These are phyloP conservation scores for Nitzschia sp. DNA, from an alignment of 108 stramenopile genomes.

Conservation along the genomic window DNA sequence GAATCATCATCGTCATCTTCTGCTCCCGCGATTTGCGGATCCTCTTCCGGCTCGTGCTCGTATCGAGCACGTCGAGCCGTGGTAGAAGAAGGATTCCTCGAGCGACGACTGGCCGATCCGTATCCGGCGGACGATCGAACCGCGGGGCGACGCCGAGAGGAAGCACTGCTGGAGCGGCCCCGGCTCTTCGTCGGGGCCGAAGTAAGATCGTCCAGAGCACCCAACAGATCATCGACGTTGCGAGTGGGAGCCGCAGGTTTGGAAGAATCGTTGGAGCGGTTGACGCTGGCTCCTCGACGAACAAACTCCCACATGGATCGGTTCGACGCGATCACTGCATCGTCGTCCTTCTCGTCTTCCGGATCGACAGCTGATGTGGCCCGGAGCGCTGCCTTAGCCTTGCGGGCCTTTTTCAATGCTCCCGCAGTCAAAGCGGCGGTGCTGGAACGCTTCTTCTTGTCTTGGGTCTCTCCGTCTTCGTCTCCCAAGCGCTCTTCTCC, in stretches of 20 bases:
- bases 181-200: neutral
- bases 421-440: constrained; percentile 60
- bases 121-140: neutral
- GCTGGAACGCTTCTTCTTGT: constrained; percentile 30
- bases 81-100: neutral
- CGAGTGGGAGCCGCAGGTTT: neutral
- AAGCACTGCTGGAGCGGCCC: constrained; percentile 11
- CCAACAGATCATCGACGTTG: constrained; percentile 56
- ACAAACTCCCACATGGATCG: constrained; percentile 84
- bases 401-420: constrained; percentile 71
- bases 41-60: constrained; percentile 11
- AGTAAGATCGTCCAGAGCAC: constrained; percentile 47
- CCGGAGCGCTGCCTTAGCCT: constrained; percentile 33
- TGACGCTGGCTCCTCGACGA: constrained; percentile 40
- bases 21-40: constrained; percentile 14
- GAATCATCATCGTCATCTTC: constrained; percentile 40
- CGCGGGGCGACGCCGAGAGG: constrained; percentile 1
- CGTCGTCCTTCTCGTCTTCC: constrained; percentile 10
- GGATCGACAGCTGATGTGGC: constrained; percentile 5
- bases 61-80: neutral
- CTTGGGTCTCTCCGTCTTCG: constrained; percentile 38
- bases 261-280: neutral
- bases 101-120: neutral
- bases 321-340: constrained; percentile 32
- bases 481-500: constrained; percentile 93